Evolutionary conservation across 805 yeast genomes (phyloP), one percentile per base, ranked within the genome.

Genomic region (Starmera quercuum): DNA sequence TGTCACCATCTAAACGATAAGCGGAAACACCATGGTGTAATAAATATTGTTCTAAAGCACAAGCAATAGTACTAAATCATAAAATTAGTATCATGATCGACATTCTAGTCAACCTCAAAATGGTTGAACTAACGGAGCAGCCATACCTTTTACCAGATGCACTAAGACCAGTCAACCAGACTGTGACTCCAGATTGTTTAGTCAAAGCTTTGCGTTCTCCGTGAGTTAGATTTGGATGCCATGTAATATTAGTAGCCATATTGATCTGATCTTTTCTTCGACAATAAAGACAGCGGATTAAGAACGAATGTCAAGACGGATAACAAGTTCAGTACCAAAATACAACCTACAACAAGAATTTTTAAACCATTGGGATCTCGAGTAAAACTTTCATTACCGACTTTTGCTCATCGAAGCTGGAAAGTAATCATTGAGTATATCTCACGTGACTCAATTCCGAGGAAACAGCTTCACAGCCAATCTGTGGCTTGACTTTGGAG

Each of bases 201-300:
- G 84, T 75, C 36, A 83, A 63, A 20, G 56, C 61, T 31, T 73
- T 62, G 52, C 97, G 83, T 63, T 90, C 95, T 15, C 68, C 78
- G 59, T 82, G 86, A 16, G 92, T 78, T 48, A 90, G 66, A 53
- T 92, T 90, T 47, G 75, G 77, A 64, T 90, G 97, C 97, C 97
- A 90, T 45, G 97, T 87, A 59, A 90, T 86, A 56, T 90, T 90
- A 27, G 95, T 80, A 45, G 96, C 92, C 97, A 90, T 90, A 46
- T 40, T 58, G n/a, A n/a, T n/a, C n/a, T n/a, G n/a, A n/a, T n/a
- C n/a, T n/a, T n/a, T n/a, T n/a, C n/a, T n/a, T n/a, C n/a, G n/a
- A n/a, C n/a, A n/a, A n/a, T n/a, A n/a, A n/a, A n/a, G n/a, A n/a
- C n/a, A n/a, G n/a, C n/a, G n/a, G n/a, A n/a, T n/a, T n/a, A 63